Evolutionary conservation across 441 rosid species (phyloP), one percentile per base, ranked within the genome.

Genomic region (Bocquillonia castaneifolia): DNA sequence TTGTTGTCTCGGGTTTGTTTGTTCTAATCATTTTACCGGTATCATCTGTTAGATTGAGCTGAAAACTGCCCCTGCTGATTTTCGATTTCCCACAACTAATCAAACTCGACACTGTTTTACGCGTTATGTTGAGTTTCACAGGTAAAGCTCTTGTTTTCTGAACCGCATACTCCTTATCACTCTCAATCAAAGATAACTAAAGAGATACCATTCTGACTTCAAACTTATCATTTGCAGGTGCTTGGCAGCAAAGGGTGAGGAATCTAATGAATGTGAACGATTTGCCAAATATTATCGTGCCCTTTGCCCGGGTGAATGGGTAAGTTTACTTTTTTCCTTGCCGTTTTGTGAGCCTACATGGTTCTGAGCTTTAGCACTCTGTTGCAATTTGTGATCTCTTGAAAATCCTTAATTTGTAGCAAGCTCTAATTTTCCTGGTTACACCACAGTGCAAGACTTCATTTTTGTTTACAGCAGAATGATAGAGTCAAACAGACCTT

Each of bases 221-320:
- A 66, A 18, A 36, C n/a, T 39, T 48, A 12, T 15, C 48, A 20
- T 22, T 31, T 36, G 48, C 74, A 93, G 99, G 74, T 91, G 99
- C 47, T 70, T 85, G 69, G 96, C 95, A 64, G 96, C 92, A 29
- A 91, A 93, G 73, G 99, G 96, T 32, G 95, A 93, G 17, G 96
- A 72, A n/a, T 88, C 92, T 56, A 76, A 81, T 29, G 97, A 93
- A 59, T 93, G 99, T 64, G 86, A 89, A 58, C 87, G 84, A 71
- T 93, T 89, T 55, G 85, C 99, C 54, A 93, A 90, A 79, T 91
- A 84, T 71, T 93, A 93, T 52, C 96, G 97, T 51, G 54, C 99
- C 48, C 88, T 93, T 26, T 93, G 99, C 80, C 99, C 99, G 37
- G 80, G 89, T 25, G 99, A 91, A 87, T 93, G 99, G 99, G 99